Evolutionary conservation across 192 early-diverging fungal species (phyloP).

Genomic region (Polychytrium aggregatum): DNA sequence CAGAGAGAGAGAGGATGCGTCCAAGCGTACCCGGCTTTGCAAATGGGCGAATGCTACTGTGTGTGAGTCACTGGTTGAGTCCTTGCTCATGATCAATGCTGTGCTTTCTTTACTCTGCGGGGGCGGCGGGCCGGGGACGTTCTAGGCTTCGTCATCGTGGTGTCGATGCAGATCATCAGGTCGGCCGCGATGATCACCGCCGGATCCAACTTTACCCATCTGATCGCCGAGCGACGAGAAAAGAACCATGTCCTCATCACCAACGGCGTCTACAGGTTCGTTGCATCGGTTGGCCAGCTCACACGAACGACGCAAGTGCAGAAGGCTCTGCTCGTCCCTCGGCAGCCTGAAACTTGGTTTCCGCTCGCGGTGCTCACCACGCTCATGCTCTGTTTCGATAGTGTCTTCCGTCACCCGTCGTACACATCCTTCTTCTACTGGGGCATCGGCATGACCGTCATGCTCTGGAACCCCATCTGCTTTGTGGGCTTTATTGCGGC

Average conservation of each 20-base stretch:
- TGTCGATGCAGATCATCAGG: slow-evolving; percentile 64
- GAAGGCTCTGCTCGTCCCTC: too few relatives aligned
- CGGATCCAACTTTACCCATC: slow-evolving; percentile 67
- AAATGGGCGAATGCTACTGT: too few relatives aligned
- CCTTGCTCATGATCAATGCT: neutral
- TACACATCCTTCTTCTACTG: slow-evolving; percentile 95
- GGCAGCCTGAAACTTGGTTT: too few relatives aligned
- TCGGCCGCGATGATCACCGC: slow-evolving; percentile 87
- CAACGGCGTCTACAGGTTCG: slow-evolving; percentile 74
- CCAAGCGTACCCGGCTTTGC: too few relatives aligned
- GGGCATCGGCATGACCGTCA: slow-evolving; percentile 66
- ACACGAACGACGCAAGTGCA: too few relatives aligned
- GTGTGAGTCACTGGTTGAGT: too few relatives aligned
- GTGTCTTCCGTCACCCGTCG: slow-evolving; percentile 79
- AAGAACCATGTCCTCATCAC: slow-evolving; percentile 69
- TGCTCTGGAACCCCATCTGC: slow-evolving; percentile 72
- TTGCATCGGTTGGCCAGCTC: too few relatives aligned
- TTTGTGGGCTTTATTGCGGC: slow-evolving; percentile 50
- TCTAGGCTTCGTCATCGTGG: slow-evolving; percentile 47
- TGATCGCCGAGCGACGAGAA: slow-evolving; percentile 59
- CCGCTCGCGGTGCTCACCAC: too few relatives aligned
- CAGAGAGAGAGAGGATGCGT: too few relatives aligned
- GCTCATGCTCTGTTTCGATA: too few relatives aligned
- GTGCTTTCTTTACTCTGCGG: neutral
- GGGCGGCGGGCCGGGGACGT: too few relatives aligned